Evolutionary conservation across 2,329 filamentous ascomycete species (phyloP), one percentile per base, ranked within the genome.

Genomic region (Botrytis sinoallii): DNA sequence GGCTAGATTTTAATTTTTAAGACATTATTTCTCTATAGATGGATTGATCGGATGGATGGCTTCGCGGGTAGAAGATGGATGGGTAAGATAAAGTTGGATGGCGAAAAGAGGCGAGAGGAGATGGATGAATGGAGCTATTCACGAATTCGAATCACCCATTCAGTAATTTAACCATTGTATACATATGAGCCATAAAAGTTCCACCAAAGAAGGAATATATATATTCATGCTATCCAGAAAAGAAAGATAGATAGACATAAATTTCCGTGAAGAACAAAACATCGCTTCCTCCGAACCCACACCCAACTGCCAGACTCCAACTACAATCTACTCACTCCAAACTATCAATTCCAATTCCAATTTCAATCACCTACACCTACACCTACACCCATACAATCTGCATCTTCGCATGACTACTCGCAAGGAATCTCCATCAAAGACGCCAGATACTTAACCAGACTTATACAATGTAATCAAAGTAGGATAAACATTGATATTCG

Each of bases 401-500:
- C 25, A 67, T 55, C 16, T 25, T 42, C 38, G 14, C 38, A 29
- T 29, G 3, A 20, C 1, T 44, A 8, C 38, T 20, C 25, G 25
- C 16, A 10, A 25, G 10, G 25, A 64, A 42, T 40, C 16, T 6
- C 8, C 25, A 20, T 46, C 12, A 20, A n/a, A 52, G n/a, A 35
- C 2, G 16, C 2, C n/a, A 14, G 25, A 57, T 12, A 12, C 29
- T 8, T 60, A 70, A 35, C 38, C 46, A 7, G 70, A 52, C 70
- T 42, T 57, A 55, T 72, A 72, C 46, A 66, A 44, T 18, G 70
- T 72, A 57, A 72, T 55, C 70, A 72, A 67, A 35, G 70, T 72
- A n/a, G 71, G 71, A 48, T 69, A 73, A 4, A 73, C 71, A 71
- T 75, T 75, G 40, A 77, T 46, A 48, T 78, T 78, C 22, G 72